Base-by-base conservation (phyloP, 768 basidiomycete species). In the Boletus fagicola region DNA sequence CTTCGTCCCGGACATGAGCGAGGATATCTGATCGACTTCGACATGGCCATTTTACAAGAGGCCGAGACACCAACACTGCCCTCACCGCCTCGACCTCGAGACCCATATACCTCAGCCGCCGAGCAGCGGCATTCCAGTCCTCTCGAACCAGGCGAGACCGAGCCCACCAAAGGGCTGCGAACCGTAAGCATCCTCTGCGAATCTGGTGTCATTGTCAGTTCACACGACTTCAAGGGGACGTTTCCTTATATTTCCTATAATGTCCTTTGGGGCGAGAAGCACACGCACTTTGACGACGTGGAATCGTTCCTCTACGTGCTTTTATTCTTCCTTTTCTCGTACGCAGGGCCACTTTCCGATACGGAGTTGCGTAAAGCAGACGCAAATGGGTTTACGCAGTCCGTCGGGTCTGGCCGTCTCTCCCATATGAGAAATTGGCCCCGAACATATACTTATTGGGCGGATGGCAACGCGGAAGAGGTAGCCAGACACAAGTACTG, bases 41-140 rank as follows among this genome's bases (percentile, higher is more conserved):
- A 75, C 26, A 56, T 58, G 58, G 59, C 57, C 5, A 55, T 57
- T 0, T 18, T 46, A 2, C 55, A 47, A 9, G 3, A 47, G 12
- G 28, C 30, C 1, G n/a, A 40, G 39, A 11, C 13, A 18, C 18
- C 39, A 18, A 42, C 40, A 20, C 40, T 6, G 1, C 10, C 18
- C 11, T 42, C 40, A 42, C 40, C 2, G 4, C n/a, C 40, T 38
- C 38, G n/a, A 3, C 18, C 18, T 39, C 40, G 4, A 22, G 20
- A 20, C 11, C 20, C 40, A 7, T 20, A 20, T 6, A 42, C 1
- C 20, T 20, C n/a, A 20, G n/a, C 40, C 12, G 10, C n/a, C 39
- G 4, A 42, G 10, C 20, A 42, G 20, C 40, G 18, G 11, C 40
- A 42, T 20, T 42, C n/a, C 20, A 39, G 18, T 10, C 38, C 16